These are phyloP conservation scores for Komagataella phaffii DNA, from an alignment of 805 yeast genomes.

Conservation along the genomic window DNA sequence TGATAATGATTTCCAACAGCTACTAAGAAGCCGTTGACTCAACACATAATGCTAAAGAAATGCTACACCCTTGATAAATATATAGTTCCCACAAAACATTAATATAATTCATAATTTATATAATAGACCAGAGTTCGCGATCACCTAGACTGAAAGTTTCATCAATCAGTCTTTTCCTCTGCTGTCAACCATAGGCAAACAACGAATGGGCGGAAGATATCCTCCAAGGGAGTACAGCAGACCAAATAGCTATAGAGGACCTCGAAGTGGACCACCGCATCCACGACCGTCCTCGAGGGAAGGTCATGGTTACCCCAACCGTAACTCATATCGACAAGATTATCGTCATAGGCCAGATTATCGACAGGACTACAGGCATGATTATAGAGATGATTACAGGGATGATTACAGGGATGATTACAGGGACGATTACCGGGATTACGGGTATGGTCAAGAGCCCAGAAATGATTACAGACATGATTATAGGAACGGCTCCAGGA, in stretches of 20 bases:
- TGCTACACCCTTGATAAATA: not conserved
- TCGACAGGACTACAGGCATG: slow-evolving; percentile 2
- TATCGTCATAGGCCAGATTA: slow-evolving; percentile 1
- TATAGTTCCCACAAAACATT: not conserved
- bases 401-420: slow-evolving; percentile 1
- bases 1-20: not conserved
- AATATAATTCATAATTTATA: too few relatives aligned
- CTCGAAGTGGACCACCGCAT: not conserved
- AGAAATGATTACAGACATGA: slow-evolving; percentile 12
- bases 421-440: slow-evolving; percentile 4
- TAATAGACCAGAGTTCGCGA: not conserved
- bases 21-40: not conserved
- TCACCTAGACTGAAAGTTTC: not conserved
- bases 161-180: too few relatives aligned
- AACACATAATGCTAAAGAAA: not conserved
- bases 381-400: slow-evolving; percentile 2
- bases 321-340: not conserved
- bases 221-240: not conserved
- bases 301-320: not conserved
- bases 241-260: not conserved
- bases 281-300: not conserved
- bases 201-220: not conserved
- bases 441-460: slow-evolving; percentile 3
- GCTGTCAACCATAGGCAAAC: not conserved
- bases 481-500: not conserved